Evolutionary conservation across 1,139 yeast species (phyloP).

Genomic region (Candida glucosophila): DNA sequence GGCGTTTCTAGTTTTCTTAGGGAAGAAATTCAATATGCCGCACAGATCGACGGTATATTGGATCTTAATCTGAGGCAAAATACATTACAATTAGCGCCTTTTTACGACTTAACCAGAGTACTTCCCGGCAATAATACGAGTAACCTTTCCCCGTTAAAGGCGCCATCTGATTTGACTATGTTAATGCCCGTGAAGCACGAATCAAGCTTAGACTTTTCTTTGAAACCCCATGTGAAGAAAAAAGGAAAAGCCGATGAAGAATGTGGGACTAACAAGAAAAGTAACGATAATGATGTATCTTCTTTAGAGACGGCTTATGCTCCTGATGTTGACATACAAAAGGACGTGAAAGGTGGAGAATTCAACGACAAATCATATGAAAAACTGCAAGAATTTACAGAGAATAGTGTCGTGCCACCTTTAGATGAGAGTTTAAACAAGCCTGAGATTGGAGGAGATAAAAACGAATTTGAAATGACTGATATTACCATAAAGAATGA

Average conservation of each 20-base stretch:
- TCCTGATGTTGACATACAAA: too few relatives aligned
- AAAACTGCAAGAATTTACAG: too few relatives aligned
- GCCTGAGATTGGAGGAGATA: too few relatives aligned
- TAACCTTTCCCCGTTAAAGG: conserved; percentile 22
- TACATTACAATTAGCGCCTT: conserved; percentile 7
- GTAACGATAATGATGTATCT: neutral
- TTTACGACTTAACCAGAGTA: conserved; percentile 23
- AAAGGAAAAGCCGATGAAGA: neutral
- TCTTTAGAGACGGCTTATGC: too few relatives aligned
- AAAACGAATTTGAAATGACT: too few relatives aligned
- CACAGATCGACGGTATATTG: conserved; percentile 23
- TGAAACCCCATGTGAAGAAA: neutral
- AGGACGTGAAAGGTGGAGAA: too few relatives aligned
- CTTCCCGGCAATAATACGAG: conserved; percentile 10
- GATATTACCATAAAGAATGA: too few relatives aligned
- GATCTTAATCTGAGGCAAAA: conserved; percentile 9
- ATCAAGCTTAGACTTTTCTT: neutral
- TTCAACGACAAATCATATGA: too few relatives aligned
- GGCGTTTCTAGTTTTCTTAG: conserved; percentile 15
- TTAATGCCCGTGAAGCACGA: conserved; percentile 15
- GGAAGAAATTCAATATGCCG: conserved; percentile 25
- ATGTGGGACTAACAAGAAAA: too few relatives aligned
- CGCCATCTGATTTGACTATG: conserved; percentile 31
- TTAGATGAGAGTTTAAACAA: too few relatives aligned
- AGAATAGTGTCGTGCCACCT: too few relatives aligned